phyloP scores from a whole-genome alignment of 2,329 filamentous ascomycete genomes.

The Botrytis elliptica region DNA sequence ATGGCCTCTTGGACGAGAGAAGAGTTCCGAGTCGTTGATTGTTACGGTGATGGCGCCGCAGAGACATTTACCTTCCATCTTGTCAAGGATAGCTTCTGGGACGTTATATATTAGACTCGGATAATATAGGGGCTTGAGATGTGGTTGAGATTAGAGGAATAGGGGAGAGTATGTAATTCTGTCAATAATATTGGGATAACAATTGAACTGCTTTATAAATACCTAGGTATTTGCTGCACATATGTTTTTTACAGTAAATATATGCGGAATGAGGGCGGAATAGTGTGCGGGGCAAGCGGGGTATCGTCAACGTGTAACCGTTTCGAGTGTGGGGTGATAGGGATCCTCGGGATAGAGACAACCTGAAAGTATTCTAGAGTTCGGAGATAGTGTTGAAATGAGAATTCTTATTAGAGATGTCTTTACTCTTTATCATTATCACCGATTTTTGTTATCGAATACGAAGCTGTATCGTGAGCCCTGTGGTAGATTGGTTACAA shows the following conservation, averaged over 20 bases:
- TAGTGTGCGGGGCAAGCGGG: background rate
- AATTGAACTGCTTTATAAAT: background rate
- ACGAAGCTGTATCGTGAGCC: background rate
- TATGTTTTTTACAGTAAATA: too few species aligned
- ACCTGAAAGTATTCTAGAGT: background rate
- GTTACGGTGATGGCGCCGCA: constrained; percentile 50
- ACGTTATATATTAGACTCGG: background rate
- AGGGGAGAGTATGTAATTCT: background rate
- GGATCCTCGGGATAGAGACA: background rate
- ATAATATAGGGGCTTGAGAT: background rate
- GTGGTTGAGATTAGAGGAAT: background rate
- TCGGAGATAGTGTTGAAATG: background rate
- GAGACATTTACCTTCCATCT: constrained; percentile 44
- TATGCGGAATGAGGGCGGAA: background rate
- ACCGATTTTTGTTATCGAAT: background rate
- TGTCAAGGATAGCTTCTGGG: background rate
- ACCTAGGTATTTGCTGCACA: background rate
- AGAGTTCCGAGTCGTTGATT: constrained; percentile 49
- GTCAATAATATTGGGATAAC: background rate
- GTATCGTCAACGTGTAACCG: background rate
- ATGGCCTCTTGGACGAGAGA: constrained; percentile 45
- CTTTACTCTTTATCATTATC: background rate
- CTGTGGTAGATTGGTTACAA: too few species aligned
- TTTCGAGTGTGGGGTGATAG: background rate
- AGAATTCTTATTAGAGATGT: background rate